Base-by-base conservation (phyloP, 352 stramenopile species). In the Pythium pyrilobum region DNA sequence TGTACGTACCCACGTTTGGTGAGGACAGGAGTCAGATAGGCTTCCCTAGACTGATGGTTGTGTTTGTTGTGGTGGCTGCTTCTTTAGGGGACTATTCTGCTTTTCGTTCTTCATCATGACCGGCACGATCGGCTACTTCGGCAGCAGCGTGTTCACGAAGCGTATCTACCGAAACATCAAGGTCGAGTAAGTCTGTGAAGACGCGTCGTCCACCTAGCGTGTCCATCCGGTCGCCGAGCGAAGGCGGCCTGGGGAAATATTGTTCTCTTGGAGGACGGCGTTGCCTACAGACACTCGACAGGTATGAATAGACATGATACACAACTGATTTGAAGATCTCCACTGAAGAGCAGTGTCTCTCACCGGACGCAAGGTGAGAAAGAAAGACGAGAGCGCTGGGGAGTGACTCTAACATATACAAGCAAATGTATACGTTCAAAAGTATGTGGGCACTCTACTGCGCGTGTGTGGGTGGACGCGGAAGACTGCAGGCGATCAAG, bases 81-180 rank as follows among this genome's bases (percentile, higher is more conserved):
- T 33, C 28, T 77, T 34, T 57, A 95, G 81, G 82, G 79, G 77
- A 10, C 58, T 97, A 18, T 97, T 98, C 63, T 97, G 90, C 60
- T 87, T 92, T 56, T 68, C 74, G 15, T 93, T 98, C 40, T 96
- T 91, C 54, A 89, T 97, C 63, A 96, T 98, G 74, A 97, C 84
- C 49, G 92, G 91, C 33, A 91, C 87, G 47, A 84, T 97, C 46
- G 91, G 89, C 21, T 95, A 97, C 46, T 71, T 91, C 47, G 91
- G 90, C 28, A 95, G 89, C 50, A 96, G 81, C 39, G 60, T 96
- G 6, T 98, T 98, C 69, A 97, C 97, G 16, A 92, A 91, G 59
- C 83, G 85, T 37, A 98, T 98, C 59, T 98, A 98, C 69, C 76
- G 85, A 39, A 97, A 97, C 66, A 96, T 98, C 59, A 98, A 98